phyloP scores from a whole-genome alignment of 1,284 basidiomycete genomes.

The Irpex lacteus region DNA sequence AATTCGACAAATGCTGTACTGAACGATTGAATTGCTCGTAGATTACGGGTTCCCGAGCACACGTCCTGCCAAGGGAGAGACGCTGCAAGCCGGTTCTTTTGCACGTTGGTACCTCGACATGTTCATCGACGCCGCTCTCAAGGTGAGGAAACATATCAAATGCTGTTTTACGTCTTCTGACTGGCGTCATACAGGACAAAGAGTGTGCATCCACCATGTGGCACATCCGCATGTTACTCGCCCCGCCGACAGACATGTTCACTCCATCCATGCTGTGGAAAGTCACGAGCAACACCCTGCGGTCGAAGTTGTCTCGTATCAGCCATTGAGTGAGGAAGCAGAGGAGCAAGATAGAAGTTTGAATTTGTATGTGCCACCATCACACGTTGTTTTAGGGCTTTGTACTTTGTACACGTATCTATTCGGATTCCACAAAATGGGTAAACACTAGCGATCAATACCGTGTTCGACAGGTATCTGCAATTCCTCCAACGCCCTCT shows the following conservation, averaged over 20 bases:
- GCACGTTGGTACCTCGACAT: conserved; percentile 16
- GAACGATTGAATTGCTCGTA: not conserved
- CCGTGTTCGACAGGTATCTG: conserved; percentile 48
- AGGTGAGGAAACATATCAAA: conserved; percentile 3
- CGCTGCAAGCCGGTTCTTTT: conserved; percentile 9
- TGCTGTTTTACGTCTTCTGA: not conserved
- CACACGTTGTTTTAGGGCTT: not conserved
- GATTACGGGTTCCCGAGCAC: conserved; percentile 16
- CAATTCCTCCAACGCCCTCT: conserved; percentile 43
- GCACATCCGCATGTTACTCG: conserved; percentile 16
- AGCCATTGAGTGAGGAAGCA: not conserved
- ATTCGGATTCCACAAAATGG: not conserved
- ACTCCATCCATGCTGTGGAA: conserved; percentile 11
- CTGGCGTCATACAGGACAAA: conserved; percentile 5
- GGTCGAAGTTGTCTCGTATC: not conserved
- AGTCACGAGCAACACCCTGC: conserved; percentile 4
- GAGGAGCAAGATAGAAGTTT: not conserved
- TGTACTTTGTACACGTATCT: not conserved
- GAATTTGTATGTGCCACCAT: not conserved
- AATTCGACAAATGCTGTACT: not conserved
- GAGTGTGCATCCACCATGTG: conserved; percentile 15
- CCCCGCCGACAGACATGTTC: conserved; percentile 15
- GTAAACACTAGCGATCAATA: conserved; percentile 21
- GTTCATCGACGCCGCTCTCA: conserved; percentile 15
- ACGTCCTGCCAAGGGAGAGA: conserved; percentile 12